Evolutionary conservation across 768 basidiomycete species (phyloP).

Genomic region (Tylopilus intermedius): DNA sequence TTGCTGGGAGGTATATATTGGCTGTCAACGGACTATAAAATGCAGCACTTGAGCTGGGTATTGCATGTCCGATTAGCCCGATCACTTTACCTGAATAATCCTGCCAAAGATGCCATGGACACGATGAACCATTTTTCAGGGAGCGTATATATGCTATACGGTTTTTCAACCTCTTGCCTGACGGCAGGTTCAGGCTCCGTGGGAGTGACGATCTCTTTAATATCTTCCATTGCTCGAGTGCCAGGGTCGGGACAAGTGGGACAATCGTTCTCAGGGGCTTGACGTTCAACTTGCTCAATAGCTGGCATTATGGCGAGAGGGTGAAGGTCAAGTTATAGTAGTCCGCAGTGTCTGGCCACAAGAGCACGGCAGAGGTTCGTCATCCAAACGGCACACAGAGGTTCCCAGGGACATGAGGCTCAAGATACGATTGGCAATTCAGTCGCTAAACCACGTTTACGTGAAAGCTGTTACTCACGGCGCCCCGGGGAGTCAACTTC

Average conservation of each 20-base stretch:
- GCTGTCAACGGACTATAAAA: slow-evolving; percentile 57
- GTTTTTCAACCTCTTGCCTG: slow-evolving; percentile 8
- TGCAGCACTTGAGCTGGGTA: not conserved
- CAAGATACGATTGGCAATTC: not conserved
- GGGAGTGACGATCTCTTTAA: not conserved
- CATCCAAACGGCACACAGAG: not conserved
- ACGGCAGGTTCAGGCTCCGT: not conserved
- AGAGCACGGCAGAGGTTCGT: not conserved
- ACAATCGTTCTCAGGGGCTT: not conserved
- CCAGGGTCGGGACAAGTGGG: not conserved
- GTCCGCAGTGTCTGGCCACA: not conserved
- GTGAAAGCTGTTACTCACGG: not conserved
- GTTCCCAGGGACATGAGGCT: not conserved
- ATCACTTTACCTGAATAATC: slow-evolving; percentile 51
- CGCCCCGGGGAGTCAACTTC: not conserved
- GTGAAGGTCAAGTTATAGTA: not conserved
- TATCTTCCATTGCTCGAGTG: not conserved
- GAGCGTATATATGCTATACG: slow-evolving; percentile 47
- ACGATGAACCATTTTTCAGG: slow-evolving; percentile 71
- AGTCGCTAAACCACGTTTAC: not conserved
- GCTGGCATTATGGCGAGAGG: not conserved
- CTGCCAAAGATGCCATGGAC: slow-evolving; percentile 54
- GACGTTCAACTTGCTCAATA: not conserved
- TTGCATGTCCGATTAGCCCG: not conserved
- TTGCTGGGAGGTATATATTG: slow-evolving; percentile 76